phyloP scores from a whole-genome alignment of 108 stramenopile genomes.

The Poteriospumella lacustris region DNA sequence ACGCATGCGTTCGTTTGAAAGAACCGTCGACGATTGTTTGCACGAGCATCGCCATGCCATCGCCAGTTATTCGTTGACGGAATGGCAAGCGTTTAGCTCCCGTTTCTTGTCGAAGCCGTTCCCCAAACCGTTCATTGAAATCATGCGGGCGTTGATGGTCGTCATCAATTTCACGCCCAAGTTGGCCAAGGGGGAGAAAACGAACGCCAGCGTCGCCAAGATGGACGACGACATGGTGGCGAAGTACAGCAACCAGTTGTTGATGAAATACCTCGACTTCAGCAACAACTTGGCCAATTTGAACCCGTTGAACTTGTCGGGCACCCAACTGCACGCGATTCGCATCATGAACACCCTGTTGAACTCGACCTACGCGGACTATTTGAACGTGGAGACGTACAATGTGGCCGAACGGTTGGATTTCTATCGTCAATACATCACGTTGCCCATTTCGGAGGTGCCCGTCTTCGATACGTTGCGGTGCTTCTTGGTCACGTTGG shows the following conservation, averaged over 20 bases:
- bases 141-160: slow-evolving; percentile 9
- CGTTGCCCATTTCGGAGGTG: no score
- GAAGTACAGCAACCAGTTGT: not conserved
- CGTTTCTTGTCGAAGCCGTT: not conserved
- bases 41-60: no score
- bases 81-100: not conserved
- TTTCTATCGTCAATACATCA: no score
- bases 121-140: not conserved
- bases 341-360: not conserved
- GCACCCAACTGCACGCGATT: not conserved
- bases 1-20: no score
- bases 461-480: not conserved
- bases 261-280: not conserved
- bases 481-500: not conserved
- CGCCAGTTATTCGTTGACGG: no score
- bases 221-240: slow-evolving; percentile 12
- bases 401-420: no score
- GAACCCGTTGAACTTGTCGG: not conserved
- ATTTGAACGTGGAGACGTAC: no score
- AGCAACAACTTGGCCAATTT: not conserved
- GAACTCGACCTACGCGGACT: no score
- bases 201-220: not conserved
- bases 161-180: not conserved
- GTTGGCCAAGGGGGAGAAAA: not conserved
- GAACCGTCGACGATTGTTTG: no score